phyloP scores from a whole-genome alignment of 768 basidiomycete genomes.

The Grammothele lineata region DNA sequence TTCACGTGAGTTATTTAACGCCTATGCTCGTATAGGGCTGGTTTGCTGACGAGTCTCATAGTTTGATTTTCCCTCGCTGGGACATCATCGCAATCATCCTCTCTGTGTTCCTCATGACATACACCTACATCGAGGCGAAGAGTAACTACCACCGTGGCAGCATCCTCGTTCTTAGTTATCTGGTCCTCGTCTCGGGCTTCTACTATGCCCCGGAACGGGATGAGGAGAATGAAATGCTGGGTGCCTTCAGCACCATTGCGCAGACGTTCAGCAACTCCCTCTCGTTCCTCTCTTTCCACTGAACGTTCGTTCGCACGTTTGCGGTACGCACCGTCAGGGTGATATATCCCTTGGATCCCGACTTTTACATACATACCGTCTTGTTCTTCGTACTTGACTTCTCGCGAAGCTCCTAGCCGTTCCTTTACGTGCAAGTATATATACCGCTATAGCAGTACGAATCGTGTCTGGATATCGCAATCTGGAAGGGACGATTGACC shows the following conservation, averaged over 20 bases:
- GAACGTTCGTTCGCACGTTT: too few relatives aligned
- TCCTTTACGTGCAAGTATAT: too few relatives aligned
- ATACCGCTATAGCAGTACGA: too few relatives aligned
- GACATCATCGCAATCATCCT: slow-evolving; percentile 93
- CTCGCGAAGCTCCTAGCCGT: too few relatives aligned
- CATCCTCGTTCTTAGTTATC: slow-evolving; percentile 90
- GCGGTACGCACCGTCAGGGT: too few relatives aligned
- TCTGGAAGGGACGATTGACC: too few relatives aligned
- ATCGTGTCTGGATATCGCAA: too few relatives aligned
- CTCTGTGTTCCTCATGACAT: slow-evolving; percentile 96
- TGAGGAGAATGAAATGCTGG: slow-evolving; percentile 18
- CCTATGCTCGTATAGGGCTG: neutral
- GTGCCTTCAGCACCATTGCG: slow-evolving; percentile 3
- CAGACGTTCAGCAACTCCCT: neutral
- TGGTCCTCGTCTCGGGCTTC: slow-evolving; percentile 89
- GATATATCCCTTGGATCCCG: too few relatives aligned
- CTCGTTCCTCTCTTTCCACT: slow-evolving; percentile 9
- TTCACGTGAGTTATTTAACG: slow-evolving; percentile 82
- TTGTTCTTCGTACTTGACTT: too few relatives aligned
- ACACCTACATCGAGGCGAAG: slow-evolving; percentile 98
- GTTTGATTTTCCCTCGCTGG: slow-evolving; percentile 97
- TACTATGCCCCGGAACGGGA: slow-evolving; percentile 68
- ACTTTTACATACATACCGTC: too few relatives aligned
- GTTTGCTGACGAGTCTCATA: slow-evolving; percentile 28
- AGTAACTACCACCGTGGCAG: slow-evolving; percentile 97